phyloP scores from a whole-genome alignment of 2,329 filamentous ascomycete species.

The Penicillium sp. region DNA sequence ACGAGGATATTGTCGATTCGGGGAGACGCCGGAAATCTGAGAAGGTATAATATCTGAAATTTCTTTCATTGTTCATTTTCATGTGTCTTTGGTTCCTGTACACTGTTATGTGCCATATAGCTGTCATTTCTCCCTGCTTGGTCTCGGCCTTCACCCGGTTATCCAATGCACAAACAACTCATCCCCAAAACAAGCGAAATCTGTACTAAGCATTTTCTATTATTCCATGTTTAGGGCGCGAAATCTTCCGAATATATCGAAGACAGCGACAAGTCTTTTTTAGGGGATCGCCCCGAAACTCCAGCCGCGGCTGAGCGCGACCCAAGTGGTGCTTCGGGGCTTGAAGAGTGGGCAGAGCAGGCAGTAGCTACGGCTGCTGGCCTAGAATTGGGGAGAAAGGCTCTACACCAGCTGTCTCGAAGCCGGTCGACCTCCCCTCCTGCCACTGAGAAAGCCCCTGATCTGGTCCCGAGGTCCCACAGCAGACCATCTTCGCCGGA shows the following conservation, averaged over 20 bases:
- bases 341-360: constrained; percentile 9
- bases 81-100: constrained; percentile 25
- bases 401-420: constrained; percentile 26
- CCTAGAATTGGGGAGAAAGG: constrained; percentile 18
- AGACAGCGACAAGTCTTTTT: constrained; percentile 54
- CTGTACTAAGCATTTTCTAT: constrained; percentile 30
- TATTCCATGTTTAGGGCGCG: constrained; percentile 31
- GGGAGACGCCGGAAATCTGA: constrained; percentile 30
- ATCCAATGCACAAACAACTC: constrained; percentile 18
- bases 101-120: constrained; percentile 28
- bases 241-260: constrained; percentile 34
- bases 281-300: constrained; percentile 60
- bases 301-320: constrained; percentile 40
- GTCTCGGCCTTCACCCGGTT: constrained; percentile 7
- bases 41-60: constrained; percentile 39
- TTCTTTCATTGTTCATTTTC: constrained; percentile 23
- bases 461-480: constrained; percentile 28
- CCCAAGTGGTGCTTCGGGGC: constrained; percentile 47
- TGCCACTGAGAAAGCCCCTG: constrained; percentile 26
- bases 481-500: constrained; percentile 36
- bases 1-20: constrained; percentile 37
- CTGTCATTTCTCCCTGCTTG: constrained; percentile 21
- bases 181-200: constrained; percentile 23
- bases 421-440: constrained; percentile 37
- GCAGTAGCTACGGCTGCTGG: constrained; percentile 14